Evolutionary conservation across 169 alveolate species (phyloP), one percentile per base, ranked within the genome.

Genomic region (Theileria parva): DNA sequence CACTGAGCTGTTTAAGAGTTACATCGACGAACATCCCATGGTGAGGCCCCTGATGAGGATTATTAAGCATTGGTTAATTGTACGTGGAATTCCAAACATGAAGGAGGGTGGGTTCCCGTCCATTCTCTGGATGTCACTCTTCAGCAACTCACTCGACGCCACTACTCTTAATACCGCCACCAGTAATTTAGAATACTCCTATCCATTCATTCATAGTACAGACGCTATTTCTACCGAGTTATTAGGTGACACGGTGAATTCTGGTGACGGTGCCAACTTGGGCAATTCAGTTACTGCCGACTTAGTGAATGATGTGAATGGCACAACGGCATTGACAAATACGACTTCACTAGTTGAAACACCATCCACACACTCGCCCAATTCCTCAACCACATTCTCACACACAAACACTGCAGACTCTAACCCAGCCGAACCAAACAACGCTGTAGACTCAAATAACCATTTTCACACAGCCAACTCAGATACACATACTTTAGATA

Each of bases 101-200:
- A 93, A 89, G 68, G 97, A 94, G 72, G 97, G 97, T 2, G 97
- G 97, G 37, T 92, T 95, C 30, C 97, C 97, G 15, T 87, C 96
- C 50, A 93, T 95, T 51, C 86, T 93, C 27, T 95, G 97, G 97
- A 91, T 94, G 94, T 80, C 94, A 71, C 86, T 95, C 30, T 92
- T 83, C 70, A 75, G 89, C 77, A 78, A 83, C 66, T 61, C 66
- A 15, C 61, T 83, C 23, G 89, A 83, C 65, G 77, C 81, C 0
- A 6, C 59, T 12, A 27, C 9, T 7, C 27, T 63, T 5, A 23
- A 9, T 2, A 67, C 23, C 0, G 44, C 50, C 19, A n/a, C 23
- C 23, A 27, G 53, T 32, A 73, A 68, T 37, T 37, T 68, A 59
- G 64, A 68, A 30, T 44, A 44, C 8, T 44, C 53, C 12, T 44